Evolutionary conservation across 1,139 yeast species (phyloP), one percentile per base, ranked within the genome.

Genomic region (Candida buenavistaensis): DNA sequence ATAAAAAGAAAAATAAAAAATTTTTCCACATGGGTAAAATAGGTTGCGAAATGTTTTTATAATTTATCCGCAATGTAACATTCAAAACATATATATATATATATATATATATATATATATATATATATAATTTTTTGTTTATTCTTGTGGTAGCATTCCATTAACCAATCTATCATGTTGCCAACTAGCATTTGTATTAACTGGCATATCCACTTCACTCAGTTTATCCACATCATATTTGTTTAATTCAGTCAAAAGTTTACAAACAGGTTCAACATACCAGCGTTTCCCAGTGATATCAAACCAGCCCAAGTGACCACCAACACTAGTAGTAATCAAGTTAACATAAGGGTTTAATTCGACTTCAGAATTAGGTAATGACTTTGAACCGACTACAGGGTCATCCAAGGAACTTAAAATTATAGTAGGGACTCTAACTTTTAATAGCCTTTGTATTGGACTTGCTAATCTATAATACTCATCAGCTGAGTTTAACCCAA

Each of bases 281-380:
- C 88, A 82, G 44, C 87, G 63, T 10, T 55, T 57, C 22, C 78
- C 74, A 31, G 60, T 57, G 43, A 59, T 61, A 31, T 65, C 66
- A 44, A 75, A 75, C 82, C 82, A 78, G 1, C 80, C 82, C 39
- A 78, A 63, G 61, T 92, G 98, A 7, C 97, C 98, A 38, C 98
- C 98, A 20, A 80, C 61, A 22, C 80, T 73, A 0, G 97, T 86
- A 33, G 81, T 75, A 12, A 83, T 64, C 48, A 86, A 57, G 22
- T 79, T 62, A 20, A 83, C 62, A 54, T 77, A 84, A 7, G 96
- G 96, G 50, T 89, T 90, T 28, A 68, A 59, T 28, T 53, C 52
- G 5, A 80, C 76, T 47, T 85, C 92, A 8, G 60, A 54, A 38
- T 62, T 55, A 1, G 96, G 96, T 23, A 87, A 51, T 6, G 68